Percentiles rank a stretch among this genome's conserved stretches.
Evolutionary conservation across 768 basidiomycete genomes (phyloP).

Genomic region (Xerocomellus intermedius): DNA sequence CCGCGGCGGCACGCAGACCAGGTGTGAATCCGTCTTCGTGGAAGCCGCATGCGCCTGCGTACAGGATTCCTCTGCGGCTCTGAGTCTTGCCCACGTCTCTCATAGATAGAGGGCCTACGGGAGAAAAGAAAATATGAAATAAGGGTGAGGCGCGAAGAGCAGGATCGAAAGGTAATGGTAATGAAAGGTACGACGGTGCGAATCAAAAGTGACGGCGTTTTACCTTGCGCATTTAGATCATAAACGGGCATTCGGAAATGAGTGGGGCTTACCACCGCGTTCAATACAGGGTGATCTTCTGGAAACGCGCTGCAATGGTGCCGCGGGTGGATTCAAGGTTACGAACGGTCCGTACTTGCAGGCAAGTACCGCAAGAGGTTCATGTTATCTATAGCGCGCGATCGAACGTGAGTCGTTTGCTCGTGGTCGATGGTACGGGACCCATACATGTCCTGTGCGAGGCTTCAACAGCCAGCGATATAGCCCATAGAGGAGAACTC

Average conservation of each 20-base stretch:
- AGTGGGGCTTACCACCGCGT: conserved; percentile 40
- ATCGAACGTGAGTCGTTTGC: not conserved
- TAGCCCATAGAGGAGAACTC: conserved; percentile 28
- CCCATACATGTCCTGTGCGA: conserved; percentile 42
- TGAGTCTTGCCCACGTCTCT: conserved; percentile 55
- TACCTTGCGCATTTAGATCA: not conserved
- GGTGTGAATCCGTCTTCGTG: conserved; percentile 75
- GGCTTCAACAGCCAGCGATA: not conserved
- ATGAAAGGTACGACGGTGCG: not conserved
- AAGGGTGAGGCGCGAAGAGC: not conserved
- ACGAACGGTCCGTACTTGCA: conserved; percentile 59
- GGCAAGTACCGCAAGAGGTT: conserved; percentile 71
- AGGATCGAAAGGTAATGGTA: not conserved
- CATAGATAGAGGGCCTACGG: conserved; percentile 55
- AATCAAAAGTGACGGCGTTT: not conserved
- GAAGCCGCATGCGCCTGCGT: conserved; percentile 75
- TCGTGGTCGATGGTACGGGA: not conserved
- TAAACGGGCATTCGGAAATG: not conserved
- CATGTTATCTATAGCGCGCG: conserved; percentile 56
- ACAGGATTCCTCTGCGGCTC: conserved; percentile 57
- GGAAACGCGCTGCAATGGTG: conserved; percentile 49
- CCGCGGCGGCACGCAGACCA: conserved; percentile 37
- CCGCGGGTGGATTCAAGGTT: conserved; percentile 65
- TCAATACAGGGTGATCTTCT: conserved; percentile 68
- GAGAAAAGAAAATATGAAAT: not conserved